Evolutionary conservation across 1,284 basidiomycete species (phyloP).

Genomic region (Thelephora terrestris): DNA sequence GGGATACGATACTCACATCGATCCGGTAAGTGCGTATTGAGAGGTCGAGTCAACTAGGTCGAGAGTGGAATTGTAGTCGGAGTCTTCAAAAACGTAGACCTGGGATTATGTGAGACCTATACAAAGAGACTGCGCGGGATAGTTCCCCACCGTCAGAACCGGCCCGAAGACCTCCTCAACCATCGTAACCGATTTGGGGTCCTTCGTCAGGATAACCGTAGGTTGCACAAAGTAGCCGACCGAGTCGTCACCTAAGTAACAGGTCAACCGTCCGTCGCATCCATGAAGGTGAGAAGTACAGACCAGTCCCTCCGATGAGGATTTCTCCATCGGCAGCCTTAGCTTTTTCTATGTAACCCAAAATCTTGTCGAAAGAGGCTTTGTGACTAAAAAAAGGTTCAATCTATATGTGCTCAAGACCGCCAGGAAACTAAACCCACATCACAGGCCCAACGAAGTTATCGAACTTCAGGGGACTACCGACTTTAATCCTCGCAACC

Average conservation of each 20-base stretch:
- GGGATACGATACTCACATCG: constrained; percentile 50
- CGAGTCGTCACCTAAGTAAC: constrained; percentile 67
- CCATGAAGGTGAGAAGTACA: constrained; percentile 12
- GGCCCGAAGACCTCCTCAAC: constrained; percentile 97
- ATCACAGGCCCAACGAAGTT: constrained; percentile 98
- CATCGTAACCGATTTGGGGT: constrained; percentile 89
- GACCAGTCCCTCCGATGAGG: constrained; percentile 75
- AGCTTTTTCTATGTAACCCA: constrained; percentile 79
- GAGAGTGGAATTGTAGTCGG: constrained; percentile 76
- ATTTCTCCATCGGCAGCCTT: constrained; percentile 85
- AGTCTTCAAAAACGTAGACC: constrained; percentile 83
- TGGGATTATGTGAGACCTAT: constrained; percentile 16
- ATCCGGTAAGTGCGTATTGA: constrained; percentile 84
- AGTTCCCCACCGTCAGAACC: constrained; percentile 68
- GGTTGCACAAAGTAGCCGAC: constrained; percentile 93
- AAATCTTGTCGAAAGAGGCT: constrained; percentile 84
- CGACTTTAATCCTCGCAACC: constrained; percentile 79
- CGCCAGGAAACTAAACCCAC: constrained; percentile 29
- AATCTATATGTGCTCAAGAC: background rate
- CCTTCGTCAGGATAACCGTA: constrained; percentile 89
- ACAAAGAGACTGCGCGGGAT: background rate
- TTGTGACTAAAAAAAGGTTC: constrained; percentile 40
- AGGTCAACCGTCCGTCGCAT: background rate
- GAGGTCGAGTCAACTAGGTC: constrained; percentile 84
- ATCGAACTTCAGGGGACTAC: constrained; percentile 66